A percentile compares a stretch with the other conserved stretches of the same genome.
Conservation (phyloP, 139 green algal species). For the Penium margaritaceum region DNA sequence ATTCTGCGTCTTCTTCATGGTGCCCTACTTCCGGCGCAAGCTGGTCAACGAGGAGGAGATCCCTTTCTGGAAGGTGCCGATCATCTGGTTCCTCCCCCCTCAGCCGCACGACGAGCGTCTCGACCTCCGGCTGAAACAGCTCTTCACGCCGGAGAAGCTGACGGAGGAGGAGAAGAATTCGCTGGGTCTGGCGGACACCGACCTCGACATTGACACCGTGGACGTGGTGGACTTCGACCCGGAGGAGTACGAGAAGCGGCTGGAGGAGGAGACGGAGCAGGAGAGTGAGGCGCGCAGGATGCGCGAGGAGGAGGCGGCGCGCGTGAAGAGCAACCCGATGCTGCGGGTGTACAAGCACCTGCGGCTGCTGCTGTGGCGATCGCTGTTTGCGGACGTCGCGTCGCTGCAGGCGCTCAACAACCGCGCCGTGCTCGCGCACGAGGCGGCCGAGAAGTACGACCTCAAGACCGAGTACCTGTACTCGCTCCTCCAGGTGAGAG, state of each 20-base stretch:
- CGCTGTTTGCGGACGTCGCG: background rate
- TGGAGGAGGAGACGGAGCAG: background rate
- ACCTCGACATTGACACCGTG: too few relatives aligned
- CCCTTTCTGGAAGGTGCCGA: background rate
- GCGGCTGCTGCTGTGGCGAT: background rate
- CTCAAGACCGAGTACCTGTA: slow-evolving; percentile 55
- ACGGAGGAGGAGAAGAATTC: background rate
- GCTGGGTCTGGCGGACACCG: too few relatives aligned
- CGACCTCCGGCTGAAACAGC: background rate
- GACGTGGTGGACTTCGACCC: too few relatives aligned
- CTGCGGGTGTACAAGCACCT: background rate
- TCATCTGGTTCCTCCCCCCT: background rate
- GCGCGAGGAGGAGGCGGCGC: too few relatives aligned
- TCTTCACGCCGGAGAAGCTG: slow-evolving; percentile 3
- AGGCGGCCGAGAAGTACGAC: slow-evolving; percentile 59
- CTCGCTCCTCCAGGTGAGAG: slow-evolving; percentile 61
- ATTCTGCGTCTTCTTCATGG: background rate
- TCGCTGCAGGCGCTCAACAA: background rate
- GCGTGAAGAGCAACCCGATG: background rate
- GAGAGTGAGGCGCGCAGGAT: too few relatives aligned
- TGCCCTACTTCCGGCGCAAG: background rate
- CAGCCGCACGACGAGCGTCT: background rate
- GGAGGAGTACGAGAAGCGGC: background rate
- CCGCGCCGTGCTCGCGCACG: background rate
- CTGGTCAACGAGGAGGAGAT: background rate